These are phyloP conservation scores for Chenopodium formosanum DNA, from an alignment of 148 eudicot genomes.

Conservation along the genomic window DNA sequence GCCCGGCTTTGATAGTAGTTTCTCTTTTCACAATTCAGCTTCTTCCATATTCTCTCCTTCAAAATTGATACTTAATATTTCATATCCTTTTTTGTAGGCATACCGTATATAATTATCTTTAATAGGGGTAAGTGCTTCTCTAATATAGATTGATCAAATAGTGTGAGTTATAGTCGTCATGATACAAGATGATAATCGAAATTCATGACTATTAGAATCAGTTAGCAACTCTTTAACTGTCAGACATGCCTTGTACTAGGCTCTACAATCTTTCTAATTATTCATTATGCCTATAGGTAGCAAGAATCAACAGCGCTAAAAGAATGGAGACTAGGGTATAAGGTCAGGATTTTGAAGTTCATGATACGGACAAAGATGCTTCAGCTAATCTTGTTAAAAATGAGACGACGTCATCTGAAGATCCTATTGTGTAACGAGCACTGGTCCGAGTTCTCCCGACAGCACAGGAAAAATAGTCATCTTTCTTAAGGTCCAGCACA, in stretches of 20 bases:
- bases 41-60: no score
- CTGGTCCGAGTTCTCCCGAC: slow-evolving; percentile 85
- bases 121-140: no score
- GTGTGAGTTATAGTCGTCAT: no score
- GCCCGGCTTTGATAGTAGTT: no score
- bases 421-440: slow-evolving; percentile 68
- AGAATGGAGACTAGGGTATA: slow-evolving; percentile 8
- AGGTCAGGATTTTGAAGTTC: background rate
- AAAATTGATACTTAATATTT: no score
- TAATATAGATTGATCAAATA: no score
- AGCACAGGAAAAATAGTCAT: slow-evolving; percentile 89
- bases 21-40: no score
- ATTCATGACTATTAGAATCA: background rate
- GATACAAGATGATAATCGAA: background rate
- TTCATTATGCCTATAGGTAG: slow-evolving; percentile 3
- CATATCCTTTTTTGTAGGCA: no score
- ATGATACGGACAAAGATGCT: slow-evolving; percentile 33
- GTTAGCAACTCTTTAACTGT: background rate
- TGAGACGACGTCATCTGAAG: slow-evolving; percentile 77
- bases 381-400: slow-evolving; percentile 56
- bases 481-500: slow-evolving; percentile 85
- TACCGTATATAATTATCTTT: no score
- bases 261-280: background rate
- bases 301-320: slow-evolving; percentile 13
- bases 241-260: background rate